These are phyloP conservation scores for Tripterygium wilfordii DNA, from an alignment of 177 flowering plant genomes.

Conservation along the genomic window DNA sequence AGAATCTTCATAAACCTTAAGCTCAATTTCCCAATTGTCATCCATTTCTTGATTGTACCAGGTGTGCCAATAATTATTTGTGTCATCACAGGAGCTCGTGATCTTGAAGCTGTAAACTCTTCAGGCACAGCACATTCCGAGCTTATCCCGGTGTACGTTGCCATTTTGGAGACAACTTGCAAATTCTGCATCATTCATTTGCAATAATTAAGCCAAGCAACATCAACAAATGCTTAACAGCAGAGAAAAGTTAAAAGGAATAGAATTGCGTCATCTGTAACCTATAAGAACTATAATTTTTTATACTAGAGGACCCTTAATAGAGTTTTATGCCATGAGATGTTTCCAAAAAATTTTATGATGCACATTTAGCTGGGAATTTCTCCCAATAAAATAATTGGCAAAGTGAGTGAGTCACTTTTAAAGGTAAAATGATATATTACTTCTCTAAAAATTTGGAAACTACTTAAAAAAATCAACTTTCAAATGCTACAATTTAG, in stretches of 20 bases:
- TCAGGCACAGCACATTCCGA: slow-evolving; percentile 62
- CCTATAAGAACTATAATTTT: slow-evolving; percentile 87
- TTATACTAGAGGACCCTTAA: slow-evolving; percentile 69
- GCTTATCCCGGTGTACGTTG: slow-evolving; percentile 71
- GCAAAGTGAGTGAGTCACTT: too few relatives aligned
- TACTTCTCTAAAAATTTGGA: too few relatives aligned
- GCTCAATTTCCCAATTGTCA: slow-evolving; percentile 48
- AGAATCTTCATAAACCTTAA: slow-evolving; percentile 53
- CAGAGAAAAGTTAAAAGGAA: neutral
- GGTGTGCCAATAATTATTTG: slow-evolving; percentile 96
- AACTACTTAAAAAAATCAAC: too few relatives aligned
- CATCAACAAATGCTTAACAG: too few relatives aligned
- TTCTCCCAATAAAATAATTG: too few relatives aligned
- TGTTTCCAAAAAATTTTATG: too few relatives aligned
- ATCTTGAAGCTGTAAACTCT: slow-evolving; percentile 35
- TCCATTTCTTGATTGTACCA: slow-evolving; percentile 74
- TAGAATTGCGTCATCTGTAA: slow-evolving; percentile 78
- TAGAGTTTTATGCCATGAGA: too few relatives aligned
- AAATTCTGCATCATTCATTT: slow-evolving; percentile 90
- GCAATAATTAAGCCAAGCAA: neutral
- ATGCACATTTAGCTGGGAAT: too few relatives aligned
- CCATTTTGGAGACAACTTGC: slow-evolving; percentile 83
- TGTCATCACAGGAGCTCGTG: slow-evolving; percentile 33
- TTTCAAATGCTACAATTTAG: too few relatives aligned
- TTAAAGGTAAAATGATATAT: too few relatives aligned